Base-by-base conservation (phyloP, 139 green algal species). In the Tetradesmus obliquus region DNA sequence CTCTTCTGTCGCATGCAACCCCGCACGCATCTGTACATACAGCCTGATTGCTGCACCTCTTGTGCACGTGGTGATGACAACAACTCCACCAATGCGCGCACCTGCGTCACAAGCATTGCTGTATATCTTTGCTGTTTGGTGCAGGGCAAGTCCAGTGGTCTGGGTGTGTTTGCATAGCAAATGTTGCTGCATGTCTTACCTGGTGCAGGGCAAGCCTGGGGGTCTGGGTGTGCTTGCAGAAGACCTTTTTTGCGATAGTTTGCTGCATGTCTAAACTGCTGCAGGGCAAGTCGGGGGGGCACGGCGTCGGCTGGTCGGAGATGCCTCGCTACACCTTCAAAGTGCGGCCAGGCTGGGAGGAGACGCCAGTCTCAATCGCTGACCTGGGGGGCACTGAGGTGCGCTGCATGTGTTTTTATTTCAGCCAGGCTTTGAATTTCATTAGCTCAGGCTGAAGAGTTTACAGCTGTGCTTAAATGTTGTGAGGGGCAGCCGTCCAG, bases 361-460 rank as follows among this genome's bases (percentile, higher is more conserved):
- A 99, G 90, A 95, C 95, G 17, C 97, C 98, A 1, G 98, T 99
- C 24, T 98, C 95, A 15, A 99, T 99, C 79, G 98, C 98, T 5
- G 98, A 99, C 92, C 94, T 99, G 32, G 98, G 97, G 9, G 97
- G 98, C 45, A 99, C 98, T 55, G 97, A 98, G 95, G 96, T 97
- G 87, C 0, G 92, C 19, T n/a, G 55, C 15, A 15, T 13, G 19
- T 71, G 7, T 71, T 19, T 71, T 20, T 76, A 76, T 24, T 1
- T 76, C 5, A 66, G 32, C 32, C 32, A 45, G 32, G 32, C 32
- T 45, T 45, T 45, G 32, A 17, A 13, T 76, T 76, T 13, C 1
- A 17, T 17, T 17, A n/a, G 66, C 66, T 76, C 13, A 17, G 66
- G 66, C 66, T 17, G 66, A 76, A 17, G 66, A n/a, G 66, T 1